These are phyloP conservation scores for Fusarium zealandicum DNA, from an alignment of 2,329 filamentous ascomycete species.

Conservation along the genomic window DNA sequence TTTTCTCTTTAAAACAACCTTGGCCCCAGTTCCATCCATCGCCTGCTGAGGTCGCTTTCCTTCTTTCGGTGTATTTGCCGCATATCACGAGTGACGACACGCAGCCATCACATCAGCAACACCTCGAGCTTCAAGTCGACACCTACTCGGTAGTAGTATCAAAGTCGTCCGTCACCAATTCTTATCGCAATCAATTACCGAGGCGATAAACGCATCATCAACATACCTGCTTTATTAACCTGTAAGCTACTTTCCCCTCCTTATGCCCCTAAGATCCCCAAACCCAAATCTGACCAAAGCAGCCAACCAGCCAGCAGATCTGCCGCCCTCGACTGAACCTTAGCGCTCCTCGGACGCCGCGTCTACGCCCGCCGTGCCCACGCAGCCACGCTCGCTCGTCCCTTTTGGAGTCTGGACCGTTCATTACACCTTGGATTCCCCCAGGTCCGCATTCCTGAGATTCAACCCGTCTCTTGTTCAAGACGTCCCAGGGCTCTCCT, in stretches of 20 bases:
- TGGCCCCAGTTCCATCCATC: constrained; percentile 23
- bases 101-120: constrained; percentile 1
- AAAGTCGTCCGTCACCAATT: constrained; percentile 2
- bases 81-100: constrained; percentile 32
- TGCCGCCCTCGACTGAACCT: constrained; percentile 30
- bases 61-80: constrained; percentile 22
- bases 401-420: constrained; percentile 31
- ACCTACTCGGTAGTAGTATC: too few species aligned
- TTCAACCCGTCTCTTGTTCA: constrained; percentile 27
- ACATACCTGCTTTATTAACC: constrained; percentile 27
- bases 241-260: constrained; percentile 29
- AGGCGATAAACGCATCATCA: constrained; percentile 19
- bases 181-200: constrained; percentile 6
- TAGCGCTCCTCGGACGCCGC: constrained; percentile 33
- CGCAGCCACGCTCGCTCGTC: too few species aligned
- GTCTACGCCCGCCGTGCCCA: constrained; percentile 26
- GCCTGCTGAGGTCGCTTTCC: constrained; percentile 25
- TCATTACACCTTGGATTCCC: constrained; percentile 36
- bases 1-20: constrained; percentile 34
- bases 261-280: constrained; percentile 28
- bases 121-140: neutral
- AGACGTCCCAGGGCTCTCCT: constrained; percentile 11
- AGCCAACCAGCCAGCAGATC: constrained; percentile 35
- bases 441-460: constrained; percentile 37
- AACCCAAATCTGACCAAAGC: constrained; percentile 24